Evolutionary conservation across 2,329 filamentous ascomycete species (phyloP).

Genomic region (Epichloe amarillans): DNA sequence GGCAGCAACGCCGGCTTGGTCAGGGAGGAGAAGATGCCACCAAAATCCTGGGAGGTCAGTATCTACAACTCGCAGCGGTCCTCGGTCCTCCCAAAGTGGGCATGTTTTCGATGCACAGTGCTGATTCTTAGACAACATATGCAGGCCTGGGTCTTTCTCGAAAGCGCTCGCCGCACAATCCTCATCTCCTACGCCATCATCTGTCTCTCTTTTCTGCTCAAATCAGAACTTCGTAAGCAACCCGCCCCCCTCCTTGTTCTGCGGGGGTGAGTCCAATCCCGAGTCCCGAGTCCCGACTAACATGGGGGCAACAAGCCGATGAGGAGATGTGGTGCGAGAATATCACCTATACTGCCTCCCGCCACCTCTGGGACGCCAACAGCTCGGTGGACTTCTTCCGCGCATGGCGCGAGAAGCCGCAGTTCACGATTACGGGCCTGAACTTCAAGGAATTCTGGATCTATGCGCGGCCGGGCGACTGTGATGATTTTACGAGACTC

Average conservation of each 20-base stretch:
- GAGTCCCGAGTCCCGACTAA: background rate
- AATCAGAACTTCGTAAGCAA: constrained; percentile 17
- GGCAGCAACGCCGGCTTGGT: constrained; percentile 4
- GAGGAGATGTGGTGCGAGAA: constrained; percentile 5
- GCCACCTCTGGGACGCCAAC: constrained; percentile 29
- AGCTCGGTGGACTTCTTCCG: constrained; percentile 28
- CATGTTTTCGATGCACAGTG: background rate
- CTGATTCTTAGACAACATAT: background rate
- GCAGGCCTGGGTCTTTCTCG: constrained; percentile 28
- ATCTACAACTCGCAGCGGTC: background rate
- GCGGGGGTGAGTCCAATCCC: background rate
- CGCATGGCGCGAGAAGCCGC: constrained; percentile 30
- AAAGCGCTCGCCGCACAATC: constrained; percentile 26
- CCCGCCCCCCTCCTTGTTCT: background rate
- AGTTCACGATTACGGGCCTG: constrained; percentile 21
- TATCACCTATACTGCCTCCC: constrained; percentile 24
- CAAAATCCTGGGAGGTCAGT: constrained; percentile 29
- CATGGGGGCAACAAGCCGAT: constrained; percentile 3
- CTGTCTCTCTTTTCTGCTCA: constrained; percentile 22
- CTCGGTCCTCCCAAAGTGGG: too few relatives aligned
- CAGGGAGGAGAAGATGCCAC: constrained; percentile 18
- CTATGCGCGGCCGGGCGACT: constrained; percentile 22
- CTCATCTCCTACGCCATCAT: constrained; percentile 20
- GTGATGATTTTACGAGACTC: constrained; percentile 26
- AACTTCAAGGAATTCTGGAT: constrained; percentile 24